Percentiles rank a stretch among this genome's conserved stretches.
phyloP scores from a whole-genome alignment of 441 rosid species.

The Corymbia calophylla region DNA sequence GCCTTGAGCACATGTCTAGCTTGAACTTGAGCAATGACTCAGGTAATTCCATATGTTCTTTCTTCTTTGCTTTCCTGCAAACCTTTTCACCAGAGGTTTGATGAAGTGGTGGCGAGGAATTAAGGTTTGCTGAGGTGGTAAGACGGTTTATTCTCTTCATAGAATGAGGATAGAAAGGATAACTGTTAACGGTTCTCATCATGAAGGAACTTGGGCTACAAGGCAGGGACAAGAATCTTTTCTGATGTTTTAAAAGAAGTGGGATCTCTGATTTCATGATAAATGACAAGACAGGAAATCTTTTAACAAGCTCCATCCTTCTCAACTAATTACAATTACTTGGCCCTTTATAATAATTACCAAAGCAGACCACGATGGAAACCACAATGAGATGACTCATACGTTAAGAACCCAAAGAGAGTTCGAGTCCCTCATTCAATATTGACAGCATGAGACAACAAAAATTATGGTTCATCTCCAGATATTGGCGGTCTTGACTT shows the following conservation, averaged over 20 bases:
- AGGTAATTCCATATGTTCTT: slow-evolving; percentile 49
- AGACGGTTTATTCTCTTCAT: slow-evolving; percentile 13
- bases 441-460: background rate
- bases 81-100: slow-evolving; percentile 10
- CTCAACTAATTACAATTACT: background rate
- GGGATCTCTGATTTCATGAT: background rate
- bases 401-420: background rate
- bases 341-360: background rate
- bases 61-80: slow-evolving; percentile 40
- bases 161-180: background rate
- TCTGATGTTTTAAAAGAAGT: background rate
- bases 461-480: background rate
- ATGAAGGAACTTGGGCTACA: background rate
- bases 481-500: background rate
- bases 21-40: slow-evolving; percentile 39
- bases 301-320: background rate
- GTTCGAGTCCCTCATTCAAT: background rate
- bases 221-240: background rate
- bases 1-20: slow-evolving; percentile 65
- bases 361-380: background rate
- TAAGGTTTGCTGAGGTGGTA: slow-evolving; percentile 13
- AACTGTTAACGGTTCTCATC: background rate
- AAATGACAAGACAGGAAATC: background rate
- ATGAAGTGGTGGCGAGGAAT: slow-evolving; percentile 14
- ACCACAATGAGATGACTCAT: background rate